These are phyloP conservation scores for Amanita polypyramis DNA, from an alignment of 768 basidiomycete genomes.

Conservation along the genomic window DNA sequence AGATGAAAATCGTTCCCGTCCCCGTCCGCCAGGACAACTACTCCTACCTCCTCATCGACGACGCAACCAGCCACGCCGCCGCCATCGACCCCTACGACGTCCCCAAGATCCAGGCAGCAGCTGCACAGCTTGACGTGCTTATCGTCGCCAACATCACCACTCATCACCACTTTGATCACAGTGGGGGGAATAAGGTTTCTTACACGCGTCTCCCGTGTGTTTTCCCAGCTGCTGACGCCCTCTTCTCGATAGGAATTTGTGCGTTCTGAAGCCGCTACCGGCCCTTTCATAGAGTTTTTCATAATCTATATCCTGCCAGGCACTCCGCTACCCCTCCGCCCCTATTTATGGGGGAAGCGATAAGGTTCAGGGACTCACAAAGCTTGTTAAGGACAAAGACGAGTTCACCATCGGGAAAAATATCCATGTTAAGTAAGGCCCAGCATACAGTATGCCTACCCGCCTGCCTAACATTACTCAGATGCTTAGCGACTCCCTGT, in stretches of 20 bases:
- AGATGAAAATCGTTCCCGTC: slow-evolving; percentile 71
- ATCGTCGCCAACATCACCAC: slow-evolving; percentile 78
- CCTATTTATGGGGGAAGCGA: slow-evolving; percentile 78
- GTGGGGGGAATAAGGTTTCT: slow-evolving; percentile 72
- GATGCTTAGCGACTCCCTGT: slow-evolving; percentile 82
- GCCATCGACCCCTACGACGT: slow-evolving; percentile 79
- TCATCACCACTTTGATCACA: slow-evolving; percentile 88
- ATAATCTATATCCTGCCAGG: background rate
- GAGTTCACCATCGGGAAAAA: slow-evolving; percentile 64
- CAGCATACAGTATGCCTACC: slow-evolving; percentile 7
- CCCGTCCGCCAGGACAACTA: slow-evolving; percentile 80
- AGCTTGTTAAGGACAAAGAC: slow-evolving; percentile 72
- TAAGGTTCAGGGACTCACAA: slow-evolving; percentile 53
- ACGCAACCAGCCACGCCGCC: slow-evolving; percentile 54
- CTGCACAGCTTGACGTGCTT: slow-evolving; percentile 47
- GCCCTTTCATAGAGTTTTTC: background rate
- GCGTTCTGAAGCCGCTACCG: slow-evolving; percentile 14
- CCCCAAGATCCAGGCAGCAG: slow-evolving; percentile 52
- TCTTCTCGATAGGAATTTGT: slow-evolving; percentile 35
- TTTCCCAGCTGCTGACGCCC: background rate
- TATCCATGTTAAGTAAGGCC: slow-evolving; percentile 45
- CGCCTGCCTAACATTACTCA: slow-evolving; percentile 16
- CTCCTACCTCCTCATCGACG: slow-evolving; percentile 73
- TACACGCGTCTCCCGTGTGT: background rate
- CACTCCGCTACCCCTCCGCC: slow-evolving; percentile 22